Evolutionary conservation across 352 stramenopile species (phyloP).

Genomic region (Pythium myriotylum): DNA sequence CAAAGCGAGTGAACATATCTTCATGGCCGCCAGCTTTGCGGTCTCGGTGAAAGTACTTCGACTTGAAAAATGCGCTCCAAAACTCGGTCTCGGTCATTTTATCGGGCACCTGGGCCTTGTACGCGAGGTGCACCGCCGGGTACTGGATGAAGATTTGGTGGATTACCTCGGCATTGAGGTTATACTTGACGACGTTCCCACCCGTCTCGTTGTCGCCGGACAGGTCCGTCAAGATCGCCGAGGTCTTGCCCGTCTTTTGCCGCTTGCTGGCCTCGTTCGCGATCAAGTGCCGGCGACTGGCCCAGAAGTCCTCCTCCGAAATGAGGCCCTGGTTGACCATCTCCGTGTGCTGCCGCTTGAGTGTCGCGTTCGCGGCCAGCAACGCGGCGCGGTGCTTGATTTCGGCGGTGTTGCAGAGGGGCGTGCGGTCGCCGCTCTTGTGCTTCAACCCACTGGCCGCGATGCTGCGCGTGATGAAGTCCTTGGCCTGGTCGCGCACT

Average conservation of each 20-base stretch:
- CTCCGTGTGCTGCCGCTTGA: constrained; percentile 86
- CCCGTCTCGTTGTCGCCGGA: constrained; percentile 67
- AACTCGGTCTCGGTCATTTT: constrained; percentile 91
- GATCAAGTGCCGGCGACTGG: constrained; percentile 81
- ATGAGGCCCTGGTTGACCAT: constrained; percentile 89
- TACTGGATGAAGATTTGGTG: constrained; percentile 92
- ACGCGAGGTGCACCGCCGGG: constrained; percentile 82
- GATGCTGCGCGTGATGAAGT: constrained; percentile 59
- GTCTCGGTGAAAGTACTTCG: constrained; percentile 89
- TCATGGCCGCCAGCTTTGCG: constrained; percentile 73
- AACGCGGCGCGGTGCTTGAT: constrained; percentile 85
- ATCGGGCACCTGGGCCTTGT: constrained; percentile 83
- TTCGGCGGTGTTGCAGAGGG: constrained; percentile 72
- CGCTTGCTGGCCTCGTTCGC: constrained; percentile 82
- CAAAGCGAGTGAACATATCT: constrained; percentile 86
- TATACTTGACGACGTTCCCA: constrained; percentile 88
- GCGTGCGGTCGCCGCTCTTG: constrained; percentile 42
- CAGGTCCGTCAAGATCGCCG: constrained; percentile 81
- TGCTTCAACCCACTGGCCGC: constrained; percentile 44
- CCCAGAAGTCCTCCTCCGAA: constrained; percentile 87
- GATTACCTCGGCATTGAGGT: constrained; percentile 88
- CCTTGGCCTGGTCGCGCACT: constrained; percentile 69
- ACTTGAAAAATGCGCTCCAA: constrained; percentile 89
- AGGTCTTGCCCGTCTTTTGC: constrained; percentile 86
- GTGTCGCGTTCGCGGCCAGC: constrained; percentile 67